Evolutionary conservation across 768 basidiomycete genomes (phyloP).

Genomic region (Leccinum longicurvipes): DNA sequence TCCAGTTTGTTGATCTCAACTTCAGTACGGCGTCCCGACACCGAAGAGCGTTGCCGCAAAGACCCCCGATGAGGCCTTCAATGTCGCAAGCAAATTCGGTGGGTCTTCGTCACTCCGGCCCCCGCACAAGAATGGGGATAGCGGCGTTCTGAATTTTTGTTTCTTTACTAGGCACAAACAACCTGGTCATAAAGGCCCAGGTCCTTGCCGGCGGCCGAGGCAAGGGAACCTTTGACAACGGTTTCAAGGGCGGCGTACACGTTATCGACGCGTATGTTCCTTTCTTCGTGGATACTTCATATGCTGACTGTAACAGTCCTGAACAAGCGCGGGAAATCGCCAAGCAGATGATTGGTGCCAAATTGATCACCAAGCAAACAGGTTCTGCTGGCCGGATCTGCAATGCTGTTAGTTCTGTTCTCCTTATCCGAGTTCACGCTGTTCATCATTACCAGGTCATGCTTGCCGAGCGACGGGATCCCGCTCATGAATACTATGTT

Average conservation of each 20-base stretch:
- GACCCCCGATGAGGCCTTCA: conserved; percentile 83
- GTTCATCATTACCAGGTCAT: conserved; percentile 67
- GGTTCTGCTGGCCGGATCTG: conserved; percentile 89
- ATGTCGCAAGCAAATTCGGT: conserved; percentile 90
- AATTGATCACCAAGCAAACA: conserved; percentile 98
- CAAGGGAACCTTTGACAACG: conserved; percentile 95
- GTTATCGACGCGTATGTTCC: conserved; percentile 72
- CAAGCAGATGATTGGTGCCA: conserved; percentile 88
- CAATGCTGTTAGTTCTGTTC: conserved; percentile 70
- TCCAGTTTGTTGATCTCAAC: neutral
- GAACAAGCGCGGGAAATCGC: conserved; percentile 87
- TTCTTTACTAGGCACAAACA: conserved; percentile 52
- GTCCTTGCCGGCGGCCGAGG: conserved; percentile 98
- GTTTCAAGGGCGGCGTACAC: conserved; percentile 97
- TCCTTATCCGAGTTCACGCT: neutral
- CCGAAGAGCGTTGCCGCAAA: conserved; percentile 89
- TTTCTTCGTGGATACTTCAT: neutral
- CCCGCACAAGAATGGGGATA: neutral
- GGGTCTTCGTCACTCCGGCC: conserved; percentile 18
- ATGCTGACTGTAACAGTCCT: conserved; percentile 49
- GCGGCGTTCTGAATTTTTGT: neutral
- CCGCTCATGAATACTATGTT: conserved; percentile 96
- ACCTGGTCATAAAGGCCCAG: conserved; percentile 97
- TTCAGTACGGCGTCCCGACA: conserved; percentile 91
- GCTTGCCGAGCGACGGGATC: conserved; percentile 93